Evolutionary conservation across 1,284 basidiomycete species (phyloP), one percentile per base, ranked within the genome.

Genomic region (Butyriboletus appendiculatus): DNA sequence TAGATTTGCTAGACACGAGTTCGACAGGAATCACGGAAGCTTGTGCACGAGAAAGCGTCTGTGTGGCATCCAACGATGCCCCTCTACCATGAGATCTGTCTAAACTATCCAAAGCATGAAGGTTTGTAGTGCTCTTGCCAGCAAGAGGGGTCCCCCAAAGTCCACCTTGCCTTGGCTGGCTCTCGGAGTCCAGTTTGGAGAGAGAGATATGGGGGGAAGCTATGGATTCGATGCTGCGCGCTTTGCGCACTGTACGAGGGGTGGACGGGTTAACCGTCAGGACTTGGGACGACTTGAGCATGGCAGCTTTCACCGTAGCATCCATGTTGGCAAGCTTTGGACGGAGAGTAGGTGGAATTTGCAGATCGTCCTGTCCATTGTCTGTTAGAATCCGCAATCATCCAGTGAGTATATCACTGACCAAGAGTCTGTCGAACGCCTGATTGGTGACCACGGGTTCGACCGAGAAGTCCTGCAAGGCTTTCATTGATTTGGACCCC

Each of bases 231-330:
- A 79, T 88, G 64, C 89, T 91, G 57, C 81, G 82, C 2, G 85
- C 82, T 60, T 82, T 82, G 43, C 89, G 82, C 24, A 90, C 67
- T 44, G 75, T 72, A 53, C 73, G 70, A 22, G 68, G 64, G 12
- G 72, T 73, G 16, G 63, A 62, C 0, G 77, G 67, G 26, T 73
- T 77, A 12, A 79, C 68, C 26, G 80, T 77, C 63, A 93, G 76
- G 14, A 82, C 81, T 26, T 87, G 85, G 2, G 91, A 90, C 0
- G 91, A 92, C 64, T 90, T 92, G 52, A 95, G 75, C 89, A 95
- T 94, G n/a, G 90, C 89, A 4, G 89, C 89, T 65, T 94, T 94
- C 38, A 95, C 92, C 2, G 85, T 83, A 0, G 85, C 74, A 57
- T 92, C 90, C 81, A 95, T 90, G 22, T 82, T 81, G 38, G 79